phyloP scores from a whole-genome alignment of 2,329 filamentous ascomycete species.

The Paecilomyces sp. region DNA sequence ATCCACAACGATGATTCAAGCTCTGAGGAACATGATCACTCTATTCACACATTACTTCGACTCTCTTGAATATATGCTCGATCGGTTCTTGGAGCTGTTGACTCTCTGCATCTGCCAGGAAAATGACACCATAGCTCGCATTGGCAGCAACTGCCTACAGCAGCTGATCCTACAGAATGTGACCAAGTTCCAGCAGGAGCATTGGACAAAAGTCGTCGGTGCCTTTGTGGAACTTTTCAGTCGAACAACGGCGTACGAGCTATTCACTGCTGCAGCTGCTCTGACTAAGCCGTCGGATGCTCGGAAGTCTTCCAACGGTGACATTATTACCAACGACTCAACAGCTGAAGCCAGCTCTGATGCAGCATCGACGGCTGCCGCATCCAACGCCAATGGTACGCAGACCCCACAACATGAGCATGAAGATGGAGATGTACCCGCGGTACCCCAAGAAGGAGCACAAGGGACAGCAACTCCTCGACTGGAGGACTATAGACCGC shows the following conservation, averaged over 20 bases:
- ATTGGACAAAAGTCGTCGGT: slow-evolving; percentile 92
- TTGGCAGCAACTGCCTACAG: slow-evolving; percentile 96
- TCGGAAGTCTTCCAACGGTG: slow-evolving; percentile 24
- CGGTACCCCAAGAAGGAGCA: slow-evolving; percentile 9
- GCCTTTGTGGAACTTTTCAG: slow-evolving; percentile 95
- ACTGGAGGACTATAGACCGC: slow-evolving; percentile 83
- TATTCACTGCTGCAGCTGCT: slow-evolving; percentile 75
- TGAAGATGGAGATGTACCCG: slow-evolving; percentile 25
- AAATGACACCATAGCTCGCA: slow-evolving; percentile 95
- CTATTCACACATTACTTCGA: slow-evolving; percentile 99
- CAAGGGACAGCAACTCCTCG: slow-evolving; percentile 31
- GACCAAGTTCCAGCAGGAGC: slow-evolving; percentile 73
- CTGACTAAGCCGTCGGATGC: slow-evolving; percentile 26
- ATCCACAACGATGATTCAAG: slow-evolving; percentile 98
- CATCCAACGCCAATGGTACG: slow-evolving; percentile 20
- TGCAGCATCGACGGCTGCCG: slow-evolving; percentile 12
- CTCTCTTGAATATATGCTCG: slow-evolving; percentile 92
- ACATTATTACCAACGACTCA: slow-evolving; percentile 18
- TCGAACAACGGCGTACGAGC: slow-evolving; percentile 84
- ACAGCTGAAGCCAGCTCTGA: slow-evolving; percentile 15
- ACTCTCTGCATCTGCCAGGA: slow-evolving; percentile 97
- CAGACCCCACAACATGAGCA: slow-evolving; percentile 22
- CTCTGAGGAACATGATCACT: slow-evolving; percentile 94
- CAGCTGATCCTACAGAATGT: slow-evolving; percentile 96
- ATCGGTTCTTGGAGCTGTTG: slow-evolving; percentile 89